These are phyloP conservation scores for Dentipellis sp. DNA, from an alignment of 768 basidiomycete genomes.

Conservation along the genomic window DNA sequence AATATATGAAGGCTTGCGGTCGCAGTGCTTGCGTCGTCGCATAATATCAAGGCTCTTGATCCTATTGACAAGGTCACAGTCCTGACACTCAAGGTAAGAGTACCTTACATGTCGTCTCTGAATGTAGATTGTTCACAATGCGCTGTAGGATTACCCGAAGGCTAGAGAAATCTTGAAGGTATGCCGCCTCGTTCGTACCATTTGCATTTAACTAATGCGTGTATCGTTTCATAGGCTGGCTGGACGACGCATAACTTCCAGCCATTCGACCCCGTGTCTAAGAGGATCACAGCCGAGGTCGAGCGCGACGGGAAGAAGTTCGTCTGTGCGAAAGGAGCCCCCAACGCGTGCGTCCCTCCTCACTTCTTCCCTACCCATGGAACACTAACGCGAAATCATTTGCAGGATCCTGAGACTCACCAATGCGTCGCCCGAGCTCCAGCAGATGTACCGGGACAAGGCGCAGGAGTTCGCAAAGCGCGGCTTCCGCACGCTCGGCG, in stretches of 20 bases:
- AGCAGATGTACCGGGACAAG: slow-evolving; percentile 24
- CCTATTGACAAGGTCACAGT: slow-evolving; percentile 42
- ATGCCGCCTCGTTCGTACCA: background rate
- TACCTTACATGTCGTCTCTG: background rate
- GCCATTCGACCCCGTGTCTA: slow-evolving; percentile 42
- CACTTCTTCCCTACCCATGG: background rate
- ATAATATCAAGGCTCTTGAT: slow-evolving; percentile 35
- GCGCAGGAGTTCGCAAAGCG: slow-evolving; percentile 31
- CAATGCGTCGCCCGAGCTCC: slow-evolving; percentile 24
- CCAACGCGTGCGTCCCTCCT: slow-evolving; percentile 25
- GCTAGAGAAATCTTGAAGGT: slow-evolving; percentile 27
- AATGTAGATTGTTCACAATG: background rate
- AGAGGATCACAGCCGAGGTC: slow-evolving; percentile 40
- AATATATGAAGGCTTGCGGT: slow-evolving; percentile 22
- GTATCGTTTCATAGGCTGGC: slow-evolving; percentile 26
- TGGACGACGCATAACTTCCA: slow-evolving; percentile 38
- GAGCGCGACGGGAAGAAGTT: slow-evolving; percentile 33
- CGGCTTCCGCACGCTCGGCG: slow-evolving; percentile 35
- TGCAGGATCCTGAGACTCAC: slow-evolving; percentile 32
- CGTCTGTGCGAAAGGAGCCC: slow-evolving; percentile 37
- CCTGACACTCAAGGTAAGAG: slow-evolving; percentile 26
- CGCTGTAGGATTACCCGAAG: slow-evolving; percentile 32
- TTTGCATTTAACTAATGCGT: background rate
- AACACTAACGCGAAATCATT: background rate
- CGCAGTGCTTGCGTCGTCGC: slow-evolving; percentile 36